Evolutionary conservation across 352 stramenopile genomes (phyloP).

Genomic region (Phytophthora nicotianae): DNA sequence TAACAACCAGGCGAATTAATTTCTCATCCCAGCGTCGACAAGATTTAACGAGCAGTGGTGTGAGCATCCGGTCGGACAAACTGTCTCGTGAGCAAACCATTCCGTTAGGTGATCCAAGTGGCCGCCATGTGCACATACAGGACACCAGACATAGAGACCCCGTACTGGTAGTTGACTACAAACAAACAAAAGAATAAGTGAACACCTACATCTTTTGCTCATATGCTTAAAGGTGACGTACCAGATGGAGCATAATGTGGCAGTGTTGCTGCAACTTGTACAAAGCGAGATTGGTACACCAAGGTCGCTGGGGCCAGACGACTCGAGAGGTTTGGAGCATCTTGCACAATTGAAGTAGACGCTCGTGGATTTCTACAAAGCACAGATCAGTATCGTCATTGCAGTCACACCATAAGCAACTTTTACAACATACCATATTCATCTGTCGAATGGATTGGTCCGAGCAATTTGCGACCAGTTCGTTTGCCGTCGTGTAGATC

Average conservation of each 20-base stretch:
- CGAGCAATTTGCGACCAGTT: conserved; percentile 84
- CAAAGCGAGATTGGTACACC: conserved; percentile 51
- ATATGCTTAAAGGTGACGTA: conserved; percentile 29
- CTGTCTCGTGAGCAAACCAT: conserved; percentile 74
- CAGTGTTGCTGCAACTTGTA: conserved; percentile 72
- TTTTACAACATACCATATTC: conserved; percentile 74
- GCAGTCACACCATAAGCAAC: neutral
- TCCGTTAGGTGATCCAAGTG: conserved; percentile 86
- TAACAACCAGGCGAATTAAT: conserved; percentile 10
- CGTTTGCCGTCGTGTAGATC: conserved; percentile 89
- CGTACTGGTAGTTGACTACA: conserved; percentile 84
- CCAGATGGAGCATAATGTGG: conserved; percentile 88
- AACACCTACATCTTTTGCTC: neutral
- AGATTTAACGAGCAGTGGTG: conserved; percentile 68
- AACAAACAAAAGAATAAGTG: conserved; percentile 1
- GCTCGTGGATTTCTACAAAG: conserved; percentile 82
- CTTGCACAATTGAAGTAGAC: conserved; percentile 86
- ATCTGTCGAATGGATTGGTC: conserved; percentile 90
- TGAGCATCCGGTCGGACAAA: conserved; percentile 80
- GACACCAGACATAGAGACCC: conserved; percentile 91
- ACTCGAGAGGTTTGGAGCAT: conserved; percentile 78
- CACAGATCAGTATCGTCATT: conserved; percentile 16
- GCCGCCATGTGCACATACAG: conserved; percentile 90
- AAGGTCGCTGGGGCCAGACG: conserved; percentile 36
- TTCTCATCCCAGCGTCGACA: conserved; percentile 19